Percentiles rank a stretch among this genome's conserved stretches.
Conservation (phyloP, 2,329 filamentous ascomycete genomes). For the Colletotrichum viniferum region DNA sequence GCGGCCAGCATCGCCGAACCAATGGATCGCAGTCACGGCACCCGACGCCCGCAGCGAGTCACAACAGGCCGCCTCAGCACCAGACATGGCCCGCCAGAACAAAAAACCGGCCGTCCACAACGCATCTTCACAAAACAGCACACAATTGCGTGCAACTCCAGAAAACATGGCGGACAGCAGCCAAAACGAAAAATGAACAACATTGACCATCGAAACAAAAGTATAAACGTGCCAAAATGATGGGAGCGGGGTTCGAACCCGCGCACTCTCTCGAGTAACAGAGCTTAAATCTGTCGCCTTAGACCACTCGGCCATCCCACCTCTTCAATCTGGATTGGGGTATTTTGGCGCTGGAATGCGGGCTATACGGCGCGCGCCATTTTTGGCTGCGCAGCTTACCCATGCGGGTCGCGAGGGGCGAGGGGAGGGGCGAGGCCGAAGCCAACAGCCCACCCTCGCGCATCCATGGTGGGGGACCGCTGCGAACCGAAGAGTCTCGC, state of each 20-base stretch:
- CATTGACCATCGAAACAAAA: neutral
- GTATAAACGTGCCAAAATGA: neutral
- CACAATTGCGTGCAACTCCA: neutral
- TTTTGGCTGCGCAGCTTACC: neutral
- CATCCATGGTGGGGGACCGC: neutral
- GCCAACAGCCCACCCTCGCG: neutral
- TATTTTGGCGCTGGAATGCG: neutral
- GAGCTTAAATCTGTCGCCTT: slow-evolving; percentile 22
- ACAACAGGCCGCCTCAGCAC: neutral
- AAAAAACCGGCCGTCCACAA: neutral
- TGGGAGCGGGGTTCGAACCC: slow-evolving; percentile 21
- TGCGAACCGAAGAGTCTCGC: neutral
- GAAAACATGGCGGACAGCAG: neutral
- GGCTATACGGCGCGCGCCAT: neutral
- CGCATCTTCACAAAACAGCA: neutral
- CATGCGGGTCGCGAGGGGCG: neutral
- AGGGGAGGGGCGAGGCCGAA: neutral
- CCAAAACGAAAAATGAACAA: neutral
- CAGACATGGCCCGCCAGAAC: neutral
- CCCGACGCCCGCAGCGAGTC: neutral
- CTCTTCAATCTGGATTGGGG: neutral
- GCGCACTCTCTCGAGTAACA: slow-evolving; percentile 19
- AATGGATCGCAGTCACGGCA: neutral
- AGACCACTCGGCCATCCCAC: slow-evolving; percentile 22
- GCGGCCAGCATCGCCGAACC: neutral